Conservation (phyloP, 225 moss, liverwort and hornwort genomes). For the Lunularia cruciata region DNA sequence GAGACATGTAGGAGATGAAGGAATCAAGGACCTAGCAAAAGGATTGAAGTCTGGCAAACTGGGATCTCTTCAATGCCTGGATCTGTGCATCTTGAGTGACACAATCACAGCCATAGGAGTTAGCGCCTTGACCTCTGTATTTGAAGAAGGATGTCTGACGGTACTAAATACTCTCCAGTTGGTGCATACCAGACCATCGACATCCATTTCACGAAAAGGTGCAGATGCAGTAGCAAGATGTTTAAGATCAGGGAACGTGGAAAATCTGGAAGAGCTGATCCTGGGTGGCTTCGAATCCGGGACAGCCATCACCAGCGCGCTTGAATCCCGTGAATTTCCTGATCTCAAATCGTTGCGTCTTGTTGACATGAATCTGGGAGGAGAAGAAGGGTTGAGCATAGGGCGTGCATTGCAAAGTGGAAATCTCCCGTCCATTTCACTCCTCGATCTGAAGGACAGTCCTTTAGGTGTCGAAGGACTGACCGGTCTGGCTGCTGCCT, state of each 20-base stretch:
- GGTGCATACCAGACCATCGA: constrained; percentile 9
- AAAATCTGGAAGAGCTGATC: constrained; percentile 10
- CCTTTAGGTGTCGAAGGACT: constrained; percentile 1
- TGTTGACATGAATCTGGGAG: constrained; percentile 14
- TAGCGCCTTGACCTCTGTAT: background rate
- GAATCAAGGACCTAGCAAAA: constrained; percentile 1
- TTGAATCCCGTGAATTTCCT: background rate
- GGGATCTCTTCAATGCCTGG: background rate
- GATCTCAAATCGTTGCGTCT: constrained; percentile 4
- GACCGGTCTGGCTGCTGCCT: background rate
- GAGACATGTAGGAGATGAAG: constrained; percentile 15
- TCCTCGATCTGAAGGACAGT: constrained; percentile 21
- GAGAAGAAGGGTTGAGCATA: background rate
- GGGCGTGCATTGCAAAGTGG: background rate
- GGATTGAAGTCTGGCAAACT: constrained; percentile 12
- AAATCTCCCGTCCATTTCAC: background rate
- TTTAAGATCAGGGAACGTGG: background rate
- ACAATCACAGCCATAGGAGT: constrained; percentile 7
- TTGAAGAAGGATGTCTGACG: constrained; percentile 6
- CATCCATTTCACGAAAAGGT: constrained; percentile 14
- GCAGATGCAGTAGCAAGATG: constrained; percentile 15
- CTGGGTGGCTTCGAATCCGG: constrained; percentile 15
- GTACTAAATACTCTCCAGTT: constrained; percentile 13
- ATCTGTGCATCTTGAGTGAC: constrained; percentile 18
- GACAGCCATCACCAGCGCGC: background rate